Conservation (phyloP, 208 protist species). For the Balamuthia mandrillaris region DNA sequence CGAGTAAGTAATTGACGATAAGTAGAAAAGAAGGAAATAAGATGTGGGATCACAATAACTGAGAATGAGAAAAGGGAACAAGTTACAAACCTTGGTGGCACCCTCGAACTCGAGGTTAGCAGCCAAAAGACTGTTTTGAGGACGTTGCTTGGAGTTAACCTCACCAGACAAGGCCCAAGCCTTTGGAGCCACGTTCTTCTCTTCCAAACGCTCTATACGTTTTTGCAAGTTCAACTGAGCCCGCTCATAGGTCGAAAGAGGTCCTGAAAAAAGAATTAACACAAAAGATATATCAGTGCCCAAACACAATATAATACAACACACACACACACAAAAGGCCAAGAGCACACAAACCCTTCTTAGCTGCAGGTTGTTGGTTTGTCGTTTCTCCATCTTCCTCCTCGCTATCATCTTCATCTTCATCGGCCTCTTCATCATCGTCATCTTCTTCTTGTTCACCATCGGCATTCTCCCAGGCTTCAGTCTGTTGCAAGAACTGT, state of each 20-base stretch:
- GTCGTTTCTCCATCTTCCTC: not conserved
- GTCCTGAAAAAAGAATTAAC: not conserved
- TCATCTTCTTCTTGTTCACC: not conserved
- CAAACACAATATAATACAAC: not conserved
- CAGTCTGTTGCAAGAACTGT: not conserved
- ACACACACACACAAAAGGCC: not conserved
- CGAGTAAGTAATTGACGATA: too few species aligned
- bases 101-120: conserved; percentile 41
- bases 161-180: conserved; percentile 47
- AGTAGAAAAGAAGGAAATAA: too few species aligned
- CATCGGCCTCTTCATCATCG: not conserved
- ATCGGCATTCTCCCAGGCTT: not conserved
- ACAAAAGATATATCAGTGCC: not conserved
- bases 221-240: not conserved
- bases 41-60: too few species aligned
- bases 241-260: not conserved
- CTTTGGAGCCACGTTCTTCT: conserved; percentile 35
- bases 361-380: not conserved
- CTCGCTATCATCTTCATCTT: not conserved
- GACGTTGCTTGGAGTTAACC: conserved; percentile 25
- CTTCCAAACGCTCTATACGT: not conserved
- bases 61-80: too few species aligned
- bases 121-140: conserved; percentile 48
- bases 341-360: not conserved
- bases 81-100: conserved; percentile 4